phyloP scores from a whole-genome alignment of 2,329 filamentous ascomycete genomes.

The Cladophialophora yegresii region DNA sequence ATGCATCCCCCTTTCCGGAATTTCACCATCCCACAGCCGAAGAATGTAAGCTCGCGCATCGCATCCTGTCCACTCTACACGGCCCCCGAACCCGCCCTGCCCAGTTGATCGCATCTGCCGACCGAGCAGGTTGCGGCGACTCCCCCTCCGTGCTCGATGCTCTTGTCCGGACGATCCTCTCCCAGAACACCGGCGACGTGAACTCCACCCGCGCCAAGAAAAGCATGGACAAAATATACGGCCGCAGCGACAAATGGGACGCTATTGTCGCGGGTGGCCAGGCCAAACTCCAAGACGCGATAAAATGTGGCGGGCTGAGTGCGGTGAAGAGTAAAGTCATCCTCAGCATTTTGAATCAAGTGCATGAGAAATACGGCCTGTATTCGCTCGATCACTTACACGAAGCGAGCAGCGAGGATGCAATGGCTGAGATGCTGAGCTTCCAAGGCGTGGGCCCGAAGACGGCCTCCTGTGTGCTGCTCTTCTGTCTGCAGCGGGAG shows the following conservation, averaged over 20 bases:
- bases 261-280: conserved; percentile 48
- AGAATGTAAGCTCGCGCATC: conserved; percentile 69
- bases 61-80: conserved; percentile 66
- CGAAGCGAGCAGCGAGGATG: conserved; percentile 54
- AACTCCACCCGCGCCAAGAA: conserved; percentile 71
- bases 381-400: conserved; percentile 60
- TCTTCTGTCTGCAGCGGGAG: conserved; percentile 65
- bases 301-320: conserved; percentile 63
- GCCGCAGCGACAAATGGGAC: conserved; percentile 55
- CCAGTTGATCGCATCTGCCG: conserved; percentile 68
- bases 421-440: conserved; percentile 58
- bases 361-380: conserved; percentile 35
- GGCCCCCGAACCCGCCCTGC: conserved; percentile 65
- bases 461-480: conserved; percentile 64
- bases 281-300: conserved; percentile 49
- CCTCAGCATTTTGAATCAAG: conserved; percentile 35
- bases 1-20: conserved; percentile 67
- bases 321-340: conserved; percentile 57
- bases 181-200: conserved; percentile 60
- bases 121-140: conserved; percentile 70
- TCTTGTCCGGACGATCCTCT: conserved; percentile 63
- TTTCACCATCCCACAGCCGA: conserved; percentile 65
- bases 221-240: conserved; percentile 71
- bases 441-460: conserved; percentile 68
- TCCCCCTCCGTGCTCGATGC: conserved; percentile 67